A percentile compares a stretch with the other conserved stretches of the same genome.
Conservation (phyloP, 1,139 yeast genomes). For the Taiozyma sp. region DNA sequence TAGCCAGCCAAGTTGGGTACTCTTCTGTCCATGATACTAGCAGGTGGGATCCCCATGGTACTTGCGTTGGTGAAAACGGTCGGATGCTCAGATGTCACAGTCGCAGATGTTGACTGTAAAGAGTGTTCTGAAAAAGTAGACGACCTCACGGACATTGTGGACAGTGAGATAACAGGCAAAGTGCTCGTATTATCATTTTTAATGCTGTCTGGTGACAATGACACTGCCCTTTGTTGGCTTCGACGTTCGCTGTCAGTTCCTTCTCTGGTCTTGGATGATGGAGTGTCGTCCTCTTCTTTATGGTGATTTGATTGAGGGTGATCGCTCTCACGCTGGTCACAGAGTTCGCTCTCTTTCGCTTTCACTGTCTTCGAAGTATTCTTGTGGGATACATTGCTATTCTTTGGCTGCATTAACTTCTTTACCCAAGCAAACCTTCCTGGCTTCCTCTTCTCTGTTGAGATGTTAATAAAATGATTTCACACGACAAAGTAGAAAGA, state of each 20-base stretch:
- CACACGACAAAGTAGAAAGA: background rate
- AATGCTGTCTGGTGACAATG: constrained; percentile 11
- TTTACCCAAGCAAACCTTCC: constrained; percentile 18
- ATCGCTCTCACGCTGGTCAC: background rate
- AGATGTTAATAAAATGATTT: background rate
- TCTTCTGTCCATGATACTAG: constrained; percentile 51
- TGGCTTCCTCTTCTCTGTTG: constrained; percentile 2
- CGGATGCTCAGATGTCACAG: constrained; percentile 34
- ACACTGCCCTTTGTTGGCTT: constrained; percentile 1
- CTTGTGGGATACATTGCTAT: constrained; percentile 1
- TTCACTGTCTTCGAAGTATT: background rate
- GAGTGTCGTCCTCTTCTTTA: background rate
- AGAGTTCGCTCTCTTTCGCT: background rate
- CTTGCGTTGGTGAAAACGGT: constrained; percentile 56
- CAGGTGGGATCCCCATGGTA: constrained; percentile 60
- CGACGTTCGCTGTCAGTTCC: background rate
- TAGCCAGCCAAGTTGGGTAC: constrained; percentile 7
- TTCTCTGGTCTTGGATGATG: background rate
- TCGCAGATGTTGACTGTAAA: constrained; percentile 34
- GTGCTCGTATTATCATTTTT: constrained; percentile 40
- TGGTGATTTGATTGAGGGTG: background rate
- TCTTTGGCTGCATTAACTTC: constrained; percentile 13
- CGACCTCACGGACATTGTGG: constrained; percentile 37
- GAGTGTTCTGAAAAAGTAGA: constrained; percentile 32
- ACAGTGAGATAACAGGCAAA: constrained; percentile 45